phyloP scores from a whole-genome alignment of 805 yeast genomes.

The Pichia cabralensis region DNA sequence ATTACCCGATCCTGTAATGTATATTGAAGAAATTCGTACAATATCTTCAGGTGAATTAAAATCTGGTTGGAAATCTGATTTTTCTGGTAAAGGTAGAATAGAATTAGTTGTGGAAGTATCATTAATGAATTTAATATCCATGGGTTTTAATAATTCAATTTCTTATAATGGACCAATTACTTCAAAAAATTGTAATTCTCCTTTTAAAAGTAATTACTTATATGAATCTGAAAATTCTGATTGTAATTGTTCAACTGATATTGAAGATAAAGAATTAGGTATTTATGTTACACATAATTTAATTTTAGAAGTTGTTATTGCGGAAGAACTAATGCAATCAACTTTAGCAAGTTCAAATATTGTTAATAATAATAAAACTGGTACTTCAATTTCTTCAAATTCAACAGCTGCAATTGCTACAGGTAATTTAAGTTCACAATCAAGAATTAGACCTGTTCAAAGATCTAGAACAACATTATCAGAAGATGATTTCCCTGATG shows the following conservation, averaged over 20 bases:
- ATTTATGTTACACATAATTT: constrained; percentile 66
- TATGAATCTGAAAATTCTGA: constrained; percentile 23
- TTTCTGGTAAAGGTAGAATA: constrained; percentile 63
- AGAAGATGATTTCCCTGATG: constrained; percentile 13
- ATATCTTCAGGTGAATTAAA: constrained; percentile 74
- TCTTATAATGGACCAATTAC: constrained; percentile 22
- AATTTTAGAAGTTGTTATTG: constrained; percentile 83
- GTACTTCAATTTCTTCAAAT: constrained; percentile 8
- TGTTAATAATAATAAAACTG: constrained; percentile 13
- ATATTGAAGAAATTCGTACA: constrained; percentile 64
- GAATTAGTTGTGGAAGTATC: constrained; percentile 69
- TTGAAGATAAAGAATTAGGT: constrained; percentile 75
- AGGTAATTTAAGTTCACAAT: constrained; percentile 3
- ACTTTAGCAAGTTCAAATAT: constrained; percentile 15
- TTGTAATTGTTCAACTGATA: constrained; percentile 63
- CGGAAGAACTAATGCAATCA: constrained; percentile 65
- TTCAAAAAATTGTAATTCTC: constrained; percentile 25
- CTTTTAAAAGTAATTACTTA: constrained; percentile 14
- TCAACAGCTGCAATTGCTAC: constrained; percentile 12
- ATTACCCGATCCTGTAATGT: constrained; percentile 33
- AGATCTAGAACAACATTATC: constrained; percentile 1
- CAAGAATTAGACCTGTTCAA: not conserved
- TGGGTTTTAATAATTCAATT: constrained; percentile 27
- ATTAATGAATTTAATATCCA: constrained; percentile 48
- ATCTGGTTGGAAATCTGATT: constrained; percentile 94